Conservation (phyloP, 164 flowering plant species). For the Stephania yunnanensis region DNA sequence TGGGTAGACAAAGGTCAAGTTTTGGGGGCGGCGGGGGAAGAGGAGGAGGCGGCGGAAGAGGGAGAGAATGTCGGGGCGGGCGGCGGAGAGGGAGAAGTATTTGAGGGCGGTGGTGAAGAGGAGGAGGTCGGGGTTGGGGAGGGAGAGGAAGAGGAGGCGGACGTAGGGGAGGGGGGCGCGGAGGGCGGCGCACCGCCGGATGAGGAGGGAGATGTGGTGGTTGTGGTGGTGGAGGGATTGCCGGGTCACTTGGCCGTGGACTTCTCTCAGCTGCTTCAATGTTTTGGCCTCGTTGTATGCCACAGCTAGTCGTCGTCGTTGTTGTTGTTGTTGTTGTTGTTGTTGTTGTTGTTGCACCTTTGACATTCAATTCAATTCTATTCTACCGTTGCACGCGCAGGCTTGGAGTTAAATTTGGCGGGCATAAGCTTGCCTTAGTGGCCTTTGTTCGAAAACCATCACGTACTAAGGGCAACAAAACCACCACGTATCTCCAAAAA, state of each 20-base stretch:
- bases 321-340: too few relatives aligned
- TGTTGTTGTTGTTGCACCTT: too few relatives aligned
- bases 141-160: conserved; percentile 26
- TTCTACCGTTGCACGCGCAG: too few relatives aligned
- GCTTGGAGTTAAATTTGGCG: too few relatives aligned
- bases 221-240: conserved; percentile 31
- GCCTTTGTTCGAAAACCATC: too few relatives aligned
- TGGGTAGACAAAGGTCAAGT: conserved; percentile 21
- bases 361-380: too few relatives aligned
- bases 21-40: too few relatives aligned
- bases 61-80: conserved; percentile 21
- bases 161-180: conserved; percentile 40
- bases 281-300: not conserved
- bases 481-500: too few relatives aligned
- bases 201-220: conserved; percentile 43
- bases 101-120: conserved; percentile 36
- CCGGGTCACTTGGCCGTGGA: conserved; percentile 48
- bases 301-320: too few relatives aligned
- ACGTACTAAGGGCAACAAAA: too few relatives aligned
- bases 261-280: conserved; percentile 36
- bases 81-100: conserved; percentile 24
- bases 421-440: too few relatives aligned
- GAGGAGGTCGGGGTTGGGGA: conserved; percentile 20
- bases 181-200: conserved; percentile 38
- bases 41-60: conserved; percentile 28